Evolutionary conservation across 345 rosid genomes (phyloP), one percentile per base, ranked within the genome.

Genomic region (Erodium maritimum): DNA sequence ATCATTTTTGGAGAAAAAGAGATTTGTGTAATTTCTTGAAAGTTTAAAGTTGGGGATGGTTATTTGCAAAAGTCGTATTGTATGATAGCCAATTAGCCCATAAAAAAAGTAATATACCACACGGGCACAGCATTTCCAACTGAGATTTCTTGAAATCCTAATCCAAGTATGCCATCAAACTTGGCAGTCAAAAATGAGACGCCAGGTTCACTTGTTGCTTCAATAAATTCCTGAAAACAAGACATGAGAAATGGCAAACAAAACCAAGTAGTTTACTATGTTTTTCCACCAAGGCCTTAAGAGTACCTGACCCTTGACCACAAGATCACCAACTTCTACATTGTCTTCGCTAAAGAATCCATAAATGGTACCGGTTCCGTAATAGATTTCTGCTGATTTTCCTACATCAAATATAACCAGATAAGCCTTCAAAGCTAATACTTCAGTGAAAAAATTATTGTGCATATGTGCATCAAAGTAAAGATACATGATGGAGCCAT

Each of bases 271-370:
- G 24, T 17, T 22, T 24, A 17, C 11, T 22, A 54, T 46, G 45
- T 53, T 45, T 60, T 20, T 5, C 13, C 12, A 20, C 51, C n/a
- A 51, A 61, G 19, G 61, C 62, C 52, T 55, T 9, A 29, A 23
- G n/a, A 17, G 57, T 37, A 82, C 96, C 96, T 88, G 96, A 71
- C 75, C 37, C 70, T 83, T 68, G 61, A 93, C 89, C 37, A 85
- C 77, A 63, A 93, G 78, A 70, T 82, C 86, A 63, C 96, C 99
- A 64, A 93, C 79, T 50, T 73, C 71, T 46, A 85, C 90, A 72
- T 75, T 34, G 75, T 93, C 99, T 67, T 86, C 69, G 63, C 94
- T 89, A 62, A 86, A 86, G 84, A 84, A 86, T 45, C 96, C 93
- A 55, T 88, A 75, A 72, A 85, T 75, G 33, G 96, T 77, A 60